A percentile compares a stretch with the other conserved stretches of the same genome.
Conservation (phyloP, 768 basidiomycete genomes). For the Leucocoprinus leucothites region DNA sequence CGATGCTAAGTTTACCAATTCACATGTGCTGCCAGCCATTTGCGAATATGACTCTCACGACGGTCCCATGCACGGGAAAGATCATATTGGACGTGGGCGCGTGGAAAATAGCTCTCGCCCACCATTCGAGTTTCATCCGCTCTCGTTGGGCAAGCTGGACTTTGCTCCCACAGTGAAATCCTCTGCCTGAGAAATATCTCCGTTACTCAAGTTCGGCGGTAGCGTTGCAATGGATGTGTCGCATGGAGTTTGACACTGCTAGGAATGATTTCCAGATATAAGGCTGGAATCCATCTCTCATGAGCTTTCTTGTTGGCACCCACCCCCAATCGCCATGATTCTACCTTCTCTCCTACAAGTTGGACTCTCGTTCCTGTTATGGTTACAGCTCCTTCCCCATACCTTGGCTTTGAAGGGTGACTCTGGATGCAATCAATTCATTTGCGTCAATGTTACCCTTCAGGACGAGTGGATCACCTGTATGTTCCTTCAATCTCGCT, state of each 20-base stretch:
- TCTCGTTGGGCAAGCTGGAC: conserved; percentile 20
- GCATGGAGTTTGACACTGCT: neutral
- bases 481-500: conserved; percentile 22
- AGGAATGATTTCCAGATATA: conserved; percentile 4
- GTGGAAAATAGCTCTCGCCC: conserved; percentile 12
- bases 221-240: neutral
- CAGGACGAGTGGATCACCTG: conserved; percentile 39
- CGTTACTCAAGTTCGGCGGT: neutral
- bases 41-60: conserved; percentile 8
- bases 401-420: conserved; percentile 36
- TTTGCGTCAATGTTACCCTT: conserved; percentile 49
- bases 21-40: neutral
- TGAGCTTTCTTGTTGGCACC: neutral
- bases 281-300: neutral
- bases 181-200: conserved; percentile 7
- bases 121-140: conserved; percentile 19
- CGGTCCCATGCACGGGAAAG: conserved; percentile 10
- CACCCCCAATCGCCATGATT: conserved; percentile 4
- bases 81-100: neutral
- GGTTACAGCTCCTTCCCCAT: conserved; percentile 20
- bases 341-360: conserved; percentile 15
- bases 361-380: conserved; percentile 14
- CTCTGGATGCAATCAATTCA: conserved; percentile 36
- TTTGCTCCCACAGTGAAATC: conserved; percentile 2
- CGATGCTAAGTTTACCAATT: conserved; percentile 4